A percentile compares a stretch with the other conserved stretches of the same genome.
Evolutionary conservation across 306 rosid species (phyloP).

Genomic region (Cyamopsis tetragonoloba): DNA sequence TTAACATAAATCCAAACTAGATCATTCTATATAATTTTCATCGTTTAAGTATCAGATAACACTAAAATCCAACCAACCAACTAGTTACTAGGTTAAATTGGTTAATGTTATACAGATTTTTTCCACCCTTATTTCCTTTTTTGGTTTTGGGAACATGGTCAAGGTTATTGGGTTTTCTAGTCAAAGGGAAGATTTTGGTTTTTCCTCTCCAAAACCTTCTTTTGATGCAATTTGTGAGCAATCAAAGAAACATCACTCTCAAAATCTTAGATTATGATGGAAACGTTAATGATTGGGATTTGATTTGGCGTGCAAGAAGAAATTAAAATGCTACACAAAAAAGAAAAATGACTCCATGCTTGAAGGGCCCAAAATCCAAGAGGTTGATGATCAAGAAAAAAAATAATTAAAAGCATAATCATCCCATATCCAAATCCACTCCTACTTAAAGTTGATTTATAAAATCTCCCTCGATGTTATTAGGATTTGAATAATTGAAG

Average conservation of each 20-base stretch:
- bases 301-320: slow-evolving; percentile 37
- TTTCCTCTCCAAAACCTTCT: slow-evolving; percentile 16
- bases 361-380: slow-evolving; percentile 20
- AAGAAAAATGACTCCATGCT: neutral
- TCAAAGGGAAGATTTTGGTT: slow-evolving; percentile 32
- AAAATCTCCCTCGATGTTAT: neutral
- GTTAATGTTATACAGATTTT: too few relatives aligned
- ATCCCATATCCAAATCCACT: slow-evolving; percentile 31
- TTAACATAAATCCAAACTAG: too few relatives aligned
- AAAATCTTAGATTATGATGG: slow-evolving; percentile 19
- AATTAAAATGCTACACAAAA: neutral
- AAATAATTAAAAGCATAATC: slow-evolving; percentile 21
- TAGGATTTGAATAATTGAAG: slow-evolving; percentile 2
- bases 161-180: neutral
- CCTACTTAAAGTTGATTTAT: neutral
- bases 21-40: too few relatives aligned
- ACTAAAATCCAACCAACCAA: too few relatives aligned
- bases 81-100: too few relatives aligned
- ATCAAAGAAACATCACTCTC: slow-evolving; percentile 17
- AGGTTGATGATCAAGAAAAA: slow-evolving; percentile 6
- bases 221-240: slow-evolving; percentile 28
- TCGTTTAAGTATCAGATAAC: too few relatives aligned
- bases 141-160: too few relatives aligned
- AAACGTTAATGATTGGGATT: slow-evolving; percentile 27
- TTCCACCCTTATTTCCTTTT: too few relatives aligned